Base-by-base conservation (phyloP, 108 stramenopile genomes). In the Cyclostephanos tholiformis region DNA sequence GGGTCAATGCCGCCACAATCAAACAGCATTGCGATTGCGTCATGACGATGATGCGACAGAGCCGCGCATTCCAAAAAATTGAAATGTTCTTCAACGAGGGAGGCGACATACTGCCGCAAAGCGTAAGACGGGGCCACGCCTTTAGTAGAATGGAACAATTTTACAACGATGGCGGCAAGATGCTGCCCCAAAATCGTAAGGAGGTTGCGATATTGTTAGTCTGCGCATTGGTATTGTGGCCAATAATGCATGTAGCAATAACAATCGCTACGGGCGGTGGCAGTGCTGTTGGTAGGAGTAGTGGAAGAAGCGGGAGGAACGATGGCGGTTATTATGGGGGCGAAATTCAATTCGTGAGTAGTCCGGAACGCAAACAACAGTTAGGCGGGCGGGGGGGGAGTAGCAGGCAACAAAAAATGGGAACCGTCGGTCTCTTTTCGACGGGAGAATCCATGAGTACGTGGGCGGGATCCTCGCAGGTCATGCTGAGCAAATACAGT, bases 401-500 rank as follows among this genome's bases (percentile, higher is more conserved):
- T 38, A 55, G 26, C 20, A 57, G 53, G 57, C 60, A 57, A 48
- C 65, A 64, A 2, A 43, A 38, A 14, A 53, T 29, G 55, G 17
- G 53, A 58, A 19, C 25, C 58, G 14, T 32, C 36, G 13, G 48
- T 14, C 25, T 65, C 0, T 14, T 30, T 29, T 70, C 69, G 20
- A 44, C 41, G 8, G 69, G 52, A 10, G 52, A 53, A 22, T 14
- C 14, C 38, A 63, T 23, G 55, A 52, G 25, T n/a, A 38, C 66
- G 22, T 67, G 67, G 67, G 66, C 50, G 35, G 75, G 75, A 12
- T 78, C 70, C 14, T 66, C 77, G 7, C 63, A 66, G 43, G 77
- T 78, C 16, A 78, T 78, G 77, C 57, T 78, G 19, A 78, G 77
- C 50, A 26, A 50, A 43, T 71, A 63, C 35, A 78, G 77, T 23